Base-by-base conservation (phyloP, 495 filamentous ascomycete species). In the Tuber borchii region DNA sequence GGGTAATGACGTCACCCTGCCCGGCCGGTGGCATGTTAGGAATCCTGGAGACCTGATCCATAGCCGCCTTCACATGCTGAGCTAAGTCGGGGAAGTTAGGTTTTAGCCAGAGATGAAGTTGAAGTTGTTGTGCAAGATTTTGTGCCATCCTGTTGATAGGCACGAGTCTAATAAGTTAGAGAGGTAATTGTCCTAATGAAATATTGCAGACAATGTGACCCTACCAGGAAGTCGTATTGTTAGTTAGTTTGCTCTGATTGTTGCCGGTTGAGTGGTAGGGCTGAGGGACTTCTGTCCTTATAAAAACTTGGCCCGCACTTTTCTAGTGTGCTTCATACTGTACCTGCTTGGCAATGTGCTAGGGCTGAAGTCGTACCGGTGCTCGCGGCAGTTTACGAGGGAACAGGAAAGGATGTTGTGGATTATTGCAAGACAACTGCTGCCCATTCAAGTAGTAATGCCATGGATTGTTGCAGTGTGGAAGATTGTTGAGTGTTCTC, bases 51-150 rank as follows among this genome's bases (percentile, higher is more conserved):
- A 72, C 70, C 48, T 69, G 70, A 76, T 26, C 46, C 70, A 76
- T 72, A 72, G 74, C 70, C 51, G 40, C 70, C 72, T 76, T 69
- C 34, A 72, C 51, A 76, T 76, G 48, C 26, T 40, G 39, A 19
- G 69, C 48, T 26, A 72, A 20, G 40, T 72, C 69, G 10, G 19
- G 14, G 20, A 72, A 46, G 45, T 72, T 40, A 22, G 74, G 70
- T 22, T 72, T 40, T 31, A 40, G 74, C 42, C 74, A 40, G 10
- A 74, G 31, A 40, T 74, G 26, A 31, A n/a, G 26, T 61, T 73
- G 26, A n/a, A 9, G 51, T 2, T n/a, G n/a, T 56, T 56, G 8
- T 14, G 8, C 51, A 14, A 4, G 51, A 26, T 56, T 3, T 12
- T 2, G 51, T 3, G 56, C 56, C 71, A 56, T 73, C 20, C 71